These are phyloP conservation scores for Afroboletus lepidellus DNA, from an alignment of 1,284 basidiomycete genomes.

Conservation along the genomic window DNA sequence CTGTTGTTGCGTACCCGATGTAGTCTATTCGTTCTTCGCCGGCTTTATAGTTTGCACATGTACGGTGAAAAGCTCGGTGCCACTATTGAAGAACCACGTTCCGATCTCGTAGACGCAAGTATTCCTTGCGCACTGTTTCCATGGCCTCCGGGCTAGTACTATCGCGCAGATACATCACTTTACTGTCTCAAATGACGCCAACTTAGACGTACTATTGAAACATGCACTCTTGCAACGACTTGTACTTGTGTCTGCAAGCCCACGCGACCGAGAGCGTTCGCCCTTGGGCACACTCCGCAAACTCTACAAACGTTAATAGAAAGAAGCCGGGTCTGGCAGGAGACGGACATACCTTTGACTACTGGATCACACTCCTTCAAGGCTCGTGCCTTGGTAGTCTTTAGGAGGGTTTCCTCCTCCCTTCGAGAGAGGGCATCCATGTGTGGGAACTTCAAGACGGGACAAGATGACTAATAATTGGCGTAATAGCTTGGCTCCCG, in stretches of 20 bases:
- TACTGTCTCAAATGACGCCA: neutral
- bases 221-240: constrained; percentile 78
- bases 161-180: neutral
- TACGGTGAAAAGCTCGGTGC: neutral
- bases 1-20: constrained; percentile 2
- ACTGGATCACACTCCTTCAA: constrained; percentile 75
- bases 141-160: constrained; percentile 75
- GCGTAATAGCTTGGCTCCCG: neutral
- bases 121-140: constrained; percentile 69
- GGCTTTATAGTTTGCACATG: neutral
- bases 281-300: constrained; percentile 80
- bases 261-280: constrained; percentile 83
- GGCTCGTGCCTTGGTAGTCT: constrained; percentile 78
- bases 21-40: constrained; percentile 6
- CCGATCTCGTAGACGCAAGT: constrained; percentile 60
- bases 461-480: constrained; percentile 17
- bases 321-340: neutral
- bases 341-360: constrained; percentile 60
- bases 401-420: constrained; percentile 83
- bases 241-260: constrained; percentile 73
- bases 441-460: constrained; percentile 7
- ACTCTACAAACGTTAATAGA: constrained; percentile 51
- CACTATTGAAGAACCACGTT: constrained; percentile 1
- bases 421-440: constrained; percentile 88
- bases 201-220: constrained; percentile 64